Conservation (phyloP, 2,329 filamentous ascomycete species). For the Arthrobotrys sinensis region DNA sequence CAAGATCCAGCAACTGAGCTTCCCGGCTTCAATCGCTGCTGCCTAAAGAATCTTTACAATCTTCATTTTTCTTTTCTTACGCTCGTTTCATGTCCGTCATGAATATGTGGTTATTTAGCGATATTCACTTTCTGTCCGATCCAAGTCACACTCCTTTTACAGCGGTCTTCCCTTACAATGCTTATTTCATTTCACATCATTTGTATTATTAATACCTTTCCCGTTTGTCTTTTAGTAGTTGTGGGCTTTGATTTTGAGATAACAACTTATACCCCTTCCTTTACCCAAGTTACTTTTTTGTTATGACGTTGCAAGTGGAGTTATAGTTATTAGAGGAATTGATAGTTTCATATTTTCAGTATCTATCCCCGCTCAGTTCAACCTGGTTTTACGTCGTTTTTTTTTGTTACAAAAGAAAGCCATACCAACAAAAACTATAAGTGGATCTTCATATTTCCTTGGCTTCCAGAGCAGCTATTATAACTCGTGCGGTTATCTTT, state of each 20-base stretch:
- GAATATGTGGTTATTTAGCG: conserved; percentile 52
- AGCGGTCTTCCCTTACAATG: conserved; percentile 9
- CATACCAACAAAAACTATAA: neutral
- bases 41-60: conserved; percentile 9
- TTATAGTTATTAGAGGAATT: conserved; percentile 37
- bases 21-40: conserved; percentile 19
- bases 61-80: conserved; percentile 24
- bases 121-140: neutral
- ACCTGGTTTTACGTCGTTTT: neutral
- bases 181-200: conserved; percentile 30
- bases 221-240: conserved; percentile 15
- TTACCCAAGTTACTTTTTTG: conserved; percentile 10
- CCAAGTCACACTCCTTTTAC: conserved; percentile 32
- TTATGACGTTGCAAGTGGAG: conserved; percentile 41
- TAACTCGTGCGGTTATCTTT: conserved; percentile 13
- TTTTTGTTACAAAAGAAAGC: neutral
- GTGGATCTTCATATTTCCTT: neutral
- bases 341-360: conserved; percentile 6
- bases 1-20: conserved; percentile 54
- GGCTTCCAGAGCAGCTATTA: neutral
- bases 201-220: conserved; percentile 41
- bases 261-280: conserved; percentile 41
- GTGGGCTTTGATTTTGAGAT: conserved; percentile 35
- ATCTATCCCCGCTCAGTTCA: neutral
- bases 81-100: conserved; percentile 54